Conservation (phyloP, 2,329 filamentous ascomycete genomes). For the Phialophora expanda region DNA sequence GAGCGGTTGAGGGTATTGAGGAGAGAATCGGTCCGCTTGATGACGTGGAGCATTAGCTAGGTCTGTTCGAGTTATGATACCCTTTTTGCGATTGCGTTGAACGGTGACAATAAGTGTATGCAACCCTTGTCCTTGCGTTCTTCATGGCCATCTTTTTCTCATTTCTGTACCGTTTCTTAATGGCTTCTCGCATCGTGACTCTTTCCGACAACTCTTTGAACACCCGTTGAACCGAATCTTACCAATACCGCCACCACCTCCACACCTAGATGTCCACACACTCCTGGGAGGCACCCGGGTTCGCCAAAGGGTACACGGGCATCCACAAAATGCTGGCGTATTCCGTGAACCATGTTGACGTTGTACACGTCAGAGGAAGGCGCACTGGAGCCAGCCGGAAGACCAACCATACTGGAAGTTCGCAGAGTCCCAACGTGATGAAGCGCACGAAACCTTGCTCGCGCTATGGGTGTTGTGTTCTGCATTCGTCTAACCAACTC, state of each 20-base stretch:
- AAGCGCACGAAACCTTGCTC: too few species aligned
- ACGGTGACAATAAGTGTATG: neutral
- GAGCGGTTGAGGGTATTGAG: constrained; percentile 34
- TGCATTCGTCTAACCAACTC: constrained; percentile 1
- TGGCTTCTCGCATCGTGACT: neutral
- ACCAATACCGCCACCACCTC: neutral
- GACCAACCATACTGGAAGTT: too few species aligned
- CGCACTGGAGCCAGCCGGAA: too few species aligned
- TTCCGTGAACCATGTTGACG: too few species aligned
- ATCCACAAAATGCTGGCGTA: too few species aligned
- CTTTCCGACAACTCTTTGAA: neutral
- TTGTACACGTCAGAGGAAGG: too few species aligned
- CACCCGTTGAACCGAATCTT: neutral
- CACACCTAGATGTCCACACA: neutral
- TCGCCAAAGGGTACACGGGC: too few species aligned
- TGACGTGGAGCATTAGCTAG: constrained; percentile 25
- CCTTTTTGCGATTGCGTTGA: neutral
- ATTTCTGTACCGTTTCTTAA: neutral
- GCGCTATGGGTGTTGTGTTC: constrained; percentile 10
- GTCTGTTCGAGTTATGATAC: neutral
- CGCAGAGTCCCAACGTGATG: too few species aligned
- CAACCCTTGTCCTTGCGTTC: neutral
- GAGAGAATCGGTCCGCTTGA: constrained; percentile 35
- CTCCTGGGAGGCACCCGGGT: too few species aligned
- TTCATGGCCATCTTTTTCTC: neutral